Percentiles rank a stretch among this genome's conserved stretches.
Evolutionary conservation across 2,329 filamentous ascomycete genomes (phyloP).

Genomic region (Nigrospora oryzae): DNA sequence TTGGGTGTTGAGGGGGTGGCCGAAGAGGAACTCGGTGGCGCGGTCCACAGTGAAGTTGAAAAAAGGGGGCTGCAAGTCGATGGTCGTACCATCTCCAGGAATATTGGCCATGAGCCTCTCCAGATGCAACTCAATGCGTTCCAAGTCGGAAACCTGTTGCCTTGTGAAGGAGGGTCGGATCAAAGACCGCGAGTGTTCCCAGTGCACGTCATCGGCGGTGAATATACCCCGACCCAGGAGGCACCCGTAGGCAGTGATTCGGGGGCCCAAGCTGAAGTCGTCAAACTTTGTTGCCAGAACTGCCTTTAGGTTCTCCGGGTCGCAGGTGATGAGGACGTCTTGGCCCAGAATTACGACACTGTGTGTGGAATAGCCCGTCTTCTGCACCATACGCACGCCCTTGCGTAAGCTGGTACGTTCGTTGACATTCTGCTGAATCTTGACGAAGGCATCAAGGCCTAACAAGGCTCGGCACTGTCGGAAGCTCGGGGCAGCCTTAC

Average conservation of each 20-base stretch:
- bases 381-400: no score
- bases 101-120: slow-evolving; percentile 50
- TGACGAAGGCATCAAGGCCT: no score
- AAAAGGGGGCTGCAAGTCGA: slow-evolving; percentile 58
- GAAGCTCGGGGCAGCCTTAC: neutral
- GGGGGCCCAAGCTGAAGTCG: neutral
- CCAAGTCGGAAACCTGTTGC: slow-evolving; percentile 55
- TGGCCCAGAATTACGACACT: slow-evolving; percentile 11
- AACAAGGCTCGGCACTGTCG: no score
- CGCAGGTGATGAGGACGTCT: slow-evolving; percentile 24
- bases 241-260: neutral
- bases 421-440: no score
- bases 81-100: slow-evolving; percentile 5
- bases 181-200: slow-evolving; percentile 21
- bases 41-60: slow-evolving; percentile 59
- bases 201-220: neutral
- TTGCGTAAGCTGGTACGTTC: no score
- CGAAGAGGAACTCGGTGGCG: slow-evolving; percentile 56
- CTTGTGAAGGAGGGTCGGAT: slow-evolving; percentile 46
- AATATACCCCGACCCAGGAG: neutral
- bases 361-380: no score
- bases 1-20: slow-evolving; percentile 31
- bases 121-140: slow-evolving; percentile 63
- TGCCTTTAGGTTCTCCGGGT: slow-evolving; percentile 47
- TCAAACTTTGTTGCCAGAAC: slow-evolving; percentile 40